A percentile compares a stretch with the other conserved stretches of the same genome.
Evolutionary conservation across 140 eudicot genomes (phyloP).

Genomic region (Ambrosia hybrid): DNA sequence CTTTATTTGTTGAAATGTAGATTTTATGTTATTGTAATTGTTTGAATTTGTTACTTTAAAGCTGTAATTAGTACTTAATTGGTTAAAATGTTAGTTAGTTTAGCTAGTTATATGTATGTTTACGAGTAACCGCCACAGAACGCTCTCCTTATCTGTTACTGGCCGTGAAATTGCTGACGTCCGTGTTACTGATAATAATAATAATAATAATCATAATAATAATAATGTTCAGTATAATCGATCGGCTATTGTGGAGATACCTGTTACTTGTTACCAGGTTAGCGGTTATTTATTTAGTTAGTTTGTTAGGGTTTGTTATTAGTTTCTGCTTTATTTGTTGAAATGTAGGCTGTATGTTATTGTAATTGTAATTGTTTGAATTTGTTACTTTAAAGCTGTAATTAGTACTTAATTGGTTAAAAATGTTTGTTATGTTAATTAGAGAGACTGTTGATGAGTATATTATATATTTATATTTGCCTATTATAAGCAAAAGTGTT

Average conservation of each 20-base stretch:
- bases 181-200: constrained; percentile 33
- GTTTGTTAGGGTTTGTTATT: neutral
- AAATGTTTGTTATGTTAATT: neutral
- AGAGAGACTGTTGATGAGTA: neutral
- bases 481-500: neutral
- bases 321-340: neutral
- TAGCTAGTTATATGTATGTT: neutral
- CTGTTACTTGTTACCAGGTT: constrained; percentile 86
- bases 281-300: no score
- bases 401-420: neutral
- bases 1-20: constrained; percentile 16
- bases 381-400: constrained; percentile 10
- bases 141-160: constrained; percentile 33
- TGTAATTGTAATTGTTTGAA: neutral
- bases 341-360: constrained; percentile 5
- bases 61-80: constrained; percentile 11
- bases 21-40: neutral
- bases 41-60: neutral
- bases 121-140: constrained; percentile 12
- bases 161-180: constrained; percentile 46
- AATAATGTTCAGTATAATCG: constrained; percentile 29
- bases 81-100: no score
- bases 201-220: no score
- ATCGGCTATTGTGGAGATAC: constrained; percentile 61
- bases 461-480: neutral